phyloP scores from a whole-genome alignment of 768 basidiomycete species.

The Boletus bicolor region DNA sequence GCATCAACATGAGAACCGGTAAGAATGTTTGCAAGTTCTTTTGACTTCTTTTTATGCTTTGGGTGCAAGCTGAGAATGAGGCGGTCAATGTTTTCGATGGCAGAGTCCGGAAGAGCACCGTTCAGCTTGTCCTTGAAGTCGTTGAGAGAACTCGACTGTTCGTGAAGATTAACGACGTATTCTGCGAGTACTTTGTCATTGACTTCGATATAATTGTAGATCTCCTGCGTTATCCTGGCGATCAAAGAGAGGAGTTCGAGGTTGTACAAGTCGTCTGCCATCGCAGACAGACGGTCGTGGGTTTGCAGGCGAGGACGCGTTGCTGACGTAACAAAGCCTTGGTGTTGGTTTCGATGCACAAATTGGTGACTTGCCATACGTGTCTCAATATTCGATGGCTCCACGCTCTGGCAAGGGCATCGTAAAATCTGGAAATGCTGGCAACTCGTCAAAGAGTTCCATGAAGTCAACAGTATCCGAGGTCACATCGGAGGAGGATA shows the following conservation, averaged over 20 bases:
- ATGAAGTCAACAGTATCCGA: constrained; percentile 14
- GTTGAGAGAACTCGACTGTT: constrained; percentile 69
- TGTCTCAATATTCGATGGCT: constrained; percentile 39
- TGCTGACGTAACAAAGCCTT: constrained; percentile 22
- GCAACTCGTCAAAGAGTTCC: constrained; percentile 68
- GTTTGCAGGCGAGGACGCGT: not conserved
- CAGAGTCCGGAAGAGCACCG: constrained; percentile 83
- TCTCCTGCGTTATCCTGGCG: constrained; percentile 88
- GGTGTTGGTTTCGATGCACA: no score
- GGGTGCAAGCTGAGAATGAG: constrained; percentile 94
- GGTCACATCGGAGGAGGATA: constrained; percentile 34
- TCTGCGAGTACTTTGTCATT: constrained; percentile 94
- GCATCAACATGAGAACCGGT: constrained; percentile 28
- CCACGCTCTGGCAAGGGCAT: constrained; percentile 60
- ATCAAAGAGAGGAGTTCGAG: constrained; percentile 92
- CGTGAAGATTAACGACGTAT: constrained; percentile 90
- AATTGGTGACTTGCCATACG: not conserved
- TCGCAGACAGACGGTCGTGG: constrained; percentile 26
- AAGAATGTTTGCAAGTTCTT: constrained; percentile 37
- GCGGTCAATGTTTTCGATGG: constrained; percentile 90
- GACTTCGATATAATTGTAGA: constrained; percentile 80
- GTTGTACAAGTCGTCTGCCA: constrained; percentile 84
- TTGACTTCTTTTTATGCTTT: constrained; percentile 78
- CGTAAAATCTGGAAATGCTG: constrained; percentile 86
- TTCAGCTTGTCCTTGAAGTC: constrained; percentile 81